Base-by-base conservation (phyloP, 129 eudicot genomes). In the Lonicera japonica region DNA sequence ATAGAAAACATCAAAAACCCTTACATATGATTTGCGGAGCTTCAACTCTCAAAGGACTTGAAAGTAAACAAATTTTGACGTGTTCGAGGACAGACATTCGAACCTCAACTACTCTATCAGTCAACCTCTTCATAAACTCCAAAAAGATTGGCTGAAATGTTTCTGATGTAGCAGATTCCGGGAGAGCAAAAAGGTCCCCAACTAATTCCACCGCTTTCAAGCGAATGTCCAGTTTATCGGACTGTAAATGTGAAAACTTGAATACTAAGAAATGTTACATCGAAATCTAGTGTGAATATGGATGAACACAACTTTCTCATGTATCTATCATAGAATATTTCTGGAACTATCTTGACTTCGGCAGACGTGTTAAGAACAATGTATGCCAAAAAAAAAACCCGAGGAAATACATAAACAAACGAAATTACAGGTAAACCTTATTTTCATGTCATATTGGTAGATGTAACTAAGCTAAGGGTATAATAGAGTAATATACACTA, bases 131-230 rank as follows among this genome's bases (percentile, higher is more conserved):
- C 64, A 88, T 40, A 73, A 88, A 92, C 83, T 92, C 99, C 60
- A 53, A 38, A 79, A 88, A 85, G 40, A 92, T 62, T 47, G 96
- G 86, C 56, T 78, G 73, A 79, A 92, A 92, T 64, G 81, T 66
- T 67, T 82, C 84, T 54, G 85, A 65, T 70, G 85, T 79, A 24
- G 76, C 56, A 72, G 82, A 76, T 45, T 66, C 92, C 10, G 91
- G 78, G 57, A 85, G 75, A 53, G 95, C 80, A 76, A 88, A 88
- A 64, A 92, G 91, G 60, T 88, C 82, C n/a, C 99, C 99, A 55
- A 88, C 85, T 70, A 92, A 67, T 54, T 41, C 63, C 59, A 88
- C 99, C 2, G 92, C 86, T 78, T 83, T 85, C 47, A 88, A 65
- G 25, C 96, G 94, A 52, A 62, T 58, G 41, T 88, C 99, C 72